A percentile compares a stretch with the other conserved stretches of the same genome.
These are phyloP conservation scores for Arachis monticola DNA, from an alignment of 331 rosid species.

Conservation along the genomic window DNA sequence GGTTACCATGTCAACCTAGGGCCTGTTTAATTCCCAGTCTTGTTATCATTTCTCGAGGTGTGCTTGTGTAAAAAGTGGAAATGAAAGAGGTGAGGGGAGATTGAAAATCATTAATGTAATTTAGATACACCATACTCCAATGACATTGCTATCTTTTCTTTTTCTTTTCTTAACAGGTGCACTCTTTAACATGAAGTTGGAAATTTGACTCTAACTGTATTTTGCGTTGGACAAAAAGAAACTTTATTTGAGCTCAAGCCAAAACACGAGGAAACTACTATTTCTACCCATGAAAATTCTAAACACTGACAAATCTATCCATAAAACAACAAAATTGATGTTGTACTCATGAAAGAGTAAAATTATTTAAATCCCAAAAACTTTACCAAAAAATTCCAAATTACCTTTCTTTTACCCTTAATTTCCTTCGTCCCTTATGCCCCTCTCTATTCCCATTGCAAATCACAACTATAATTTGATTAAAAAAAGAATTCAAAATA, in stretches of 20 bases:
- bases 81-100: neutral
- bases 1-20: conserved; percentile 2
- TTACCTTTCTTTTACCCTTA: too few relatives aligned
- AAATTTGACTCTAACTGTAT: neutral
- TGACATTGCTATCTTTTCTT: neutral
- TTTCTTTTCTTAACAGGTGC: neutral
- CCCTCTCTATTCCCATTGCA: neutral
- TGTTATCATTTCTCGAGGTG: neutral
- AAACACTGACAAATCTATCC: too few relatives aligned
- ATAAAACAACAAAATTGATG: too few relatives aligned
- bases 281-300: too few relatives aligned
- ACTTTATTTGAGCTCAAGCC: too few relatives aligned
- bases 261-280: too few relatives aligned
- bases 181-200: neutral
- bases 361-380: too few relatives aligned
- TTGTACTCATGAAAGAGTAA: too few relatives aligned
- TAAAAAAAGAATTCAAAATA: neutral
- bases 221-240: too few relatives aligned
- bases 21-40: conserved; percentile 15
- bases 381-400: too few relatives aligned
- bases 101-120: neutral
- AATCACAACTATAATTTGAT: neutral
- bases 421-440: too few relatives aligned
- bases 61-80: conserved; percentile 1
- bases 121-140: neutral